Conservation (phyloP, 2,329 filamentous ascomycete species). For the Massarina eburnea region DNA sequence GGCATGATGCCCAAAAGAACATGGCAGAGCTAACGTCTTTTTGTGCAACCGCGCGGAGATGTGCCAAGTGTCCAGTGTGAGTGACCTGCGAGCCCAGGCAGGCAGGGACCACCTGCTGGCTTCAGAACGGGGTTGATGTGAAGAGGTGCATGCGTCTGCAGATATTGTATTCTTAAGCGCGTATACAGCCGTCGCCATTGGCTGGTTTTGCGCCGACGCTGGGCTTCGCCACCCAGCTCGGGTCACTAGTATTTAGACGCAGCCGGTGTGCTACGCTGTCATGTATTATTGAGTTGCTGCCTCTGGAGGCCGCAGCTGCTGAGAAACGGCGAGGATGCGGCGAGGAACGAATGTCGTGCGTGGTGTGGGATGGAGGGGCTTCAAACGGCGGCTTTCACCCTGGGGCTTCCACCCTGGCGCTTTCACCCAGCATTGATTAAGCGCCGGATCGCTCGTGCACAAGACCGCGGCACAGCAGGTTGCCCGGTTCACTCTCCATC, state of each 20-base stretch:
- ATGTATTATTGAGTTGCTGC: slow-evolving; percentile 21
- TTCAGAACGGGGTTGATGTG: slow-evolving; percentile 13
- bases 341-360: slow-evolving; percentile 19
- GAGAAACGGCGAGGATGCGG: slow-evolving; percentile 15
- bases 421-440: too few relatives aligned
- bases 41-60: slow-evolving; percentile 15
- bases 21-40: slow-evolving; percentile 18
- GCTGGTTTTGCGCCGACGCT: slow-evolving; percentile 19
- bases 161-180: slow-evolving; percentile 14
- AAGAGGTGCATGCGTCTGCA: slow-evolving; percentile 8
- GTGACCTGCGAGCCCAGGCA: slow-evolving; percentile 14
- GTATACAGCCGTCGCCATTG: slow-evolving; percentile 3
- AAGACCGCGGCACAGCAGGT: too few relatives aligned
- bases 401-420: too few relatives aligned
- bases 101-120: slow-evolving; percentile 6
- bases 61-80: background rate
- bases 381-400: too few relatives aligned
- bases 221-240: slow-evolving; percentile 17
- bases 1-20: too few relatives aligned
- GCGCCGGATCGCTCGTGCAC: too few relatives aligned
- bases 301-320: slow-evolving; percentile 15
- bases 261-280: slow-evolving; percentile 22
- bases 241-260: slow-evolving; percentile 31
- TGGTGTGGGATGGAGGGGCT: slow-evolving; percentile 4
- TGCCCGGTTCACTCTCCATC: too few relatives aligned